Conservation (phyloP, 2,329 filamentous ascomycete genomes). For the Venturia carpophila region DNA sequence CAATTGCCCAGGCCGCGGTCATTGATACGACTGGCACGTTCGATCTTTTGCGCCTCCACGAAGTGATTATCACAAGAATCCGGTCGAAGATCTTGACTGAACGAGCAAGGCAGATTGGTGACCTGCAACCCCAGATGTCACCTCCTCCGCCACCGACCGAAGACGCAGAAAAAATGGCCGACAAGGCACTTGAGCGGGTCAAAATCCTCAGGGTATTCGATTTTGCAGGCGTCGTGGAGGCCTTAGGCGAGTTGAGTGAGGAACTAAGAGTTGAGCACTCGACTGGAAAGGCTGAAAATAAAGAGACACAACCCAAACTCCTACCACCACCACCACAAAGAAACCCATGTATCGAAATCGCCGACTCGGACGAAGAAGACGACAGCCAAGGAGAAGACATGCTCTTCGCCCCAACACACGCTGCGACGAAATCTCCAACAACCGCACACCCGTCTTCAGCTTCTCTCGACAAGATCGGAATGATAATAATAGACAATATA, state of each 20-base stretch:
- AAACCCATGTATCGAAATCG: conserved; percentile 22
- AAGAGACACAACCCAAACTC: not conserved
- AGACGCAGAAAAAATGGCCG: conserved; percentile 27
- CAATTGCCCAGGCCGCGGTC: conserved; percentile 31
- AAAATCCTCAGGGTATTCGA: conserved; percentile 46
- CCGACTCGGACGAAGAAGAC: conserved; percentile 28
- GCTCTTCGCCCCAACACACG: conserved; percentile 27
- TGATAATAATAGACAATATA: conserved; percentile 37
- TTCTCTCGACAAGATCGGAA: conserved; percentile 14
- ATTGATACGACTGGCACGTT: conserved; percentile 42
- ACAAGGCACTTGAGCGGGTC: conserved; percentile 36
- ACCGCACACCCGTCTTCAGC: not conserved
- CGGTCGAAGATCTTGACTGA: conserved; percentile 7
- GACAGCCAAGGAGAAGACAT: conserved; percentile 21
- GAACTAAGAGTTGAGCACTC: conserved; percentile 23
- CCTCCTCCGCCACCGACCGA: not conserved
- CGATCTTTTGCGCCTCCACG: conserved; percentile 36
- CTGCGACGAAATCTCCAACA: not conserved
- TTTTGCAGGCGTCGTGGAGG: conserved; percentile 40
- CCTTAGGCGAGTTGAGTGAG: conserved; percentile 38
- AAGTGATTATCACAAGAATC: conserved; percentile 25
- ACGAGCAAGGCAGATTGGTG: conserved; percentile 6
- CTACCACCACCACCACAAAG: not conserved
- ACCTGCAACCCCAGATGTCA: conserved; percentile 11
- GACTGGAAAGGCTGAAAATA: not conserved